phyloP scores from a whole-genome alignment of 2,329 filamentous ascomycete genomes.

The Zelopaecilomyces penicillatus region DNA sequence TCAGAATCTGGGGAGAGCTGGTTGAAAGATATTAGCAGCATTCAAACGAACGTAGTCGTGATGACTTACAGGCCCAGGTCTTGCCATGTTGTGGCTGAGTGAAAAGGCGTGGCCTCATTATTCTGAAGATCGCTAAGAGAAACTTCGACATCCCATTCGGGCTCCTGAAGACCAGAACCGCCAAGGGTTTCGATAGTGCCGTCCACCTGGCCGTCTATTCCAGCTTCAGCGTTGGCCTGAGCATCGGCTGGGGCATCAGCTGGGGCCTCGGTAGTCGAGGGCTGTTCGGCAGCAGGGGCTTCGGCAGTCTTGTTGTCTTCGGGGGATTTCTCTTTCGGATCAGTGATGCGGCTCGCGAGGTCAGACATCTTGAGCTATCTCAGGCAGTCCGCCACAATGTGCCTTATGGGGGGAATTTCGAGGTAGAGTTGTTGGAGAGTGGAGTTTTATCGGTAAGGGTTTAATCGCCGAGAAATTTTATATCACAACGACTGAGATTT shows the following conservation, averaged over 20 bases:
- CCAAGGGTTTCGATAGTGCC: constrained; percentile 27
- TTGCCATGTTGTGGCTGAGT: constrained; percentile 75
- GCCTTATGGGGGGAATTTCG: too few relatives aligned
- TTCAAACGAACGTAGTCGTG: background rate
- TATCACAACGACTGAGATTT: too few relatives aligned
- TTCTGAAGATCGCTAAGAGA: constrained; percentile 84
- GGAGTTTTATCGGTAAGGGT: too few relatives aligned
- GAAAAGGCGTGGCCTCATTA: constrained; percentile 79
- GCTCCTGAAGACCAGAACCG: constrained; percentile 56
- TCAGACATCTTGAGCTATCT: constrained; percentile 32
- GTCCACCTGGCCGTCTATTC: constrained; percentile 27
- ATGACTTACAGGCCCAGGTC: constrained; percentile 66
- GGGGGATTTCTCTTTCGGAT: constrained; percentile 27
- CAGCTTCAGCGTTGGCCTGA: constrained; percentile 13
- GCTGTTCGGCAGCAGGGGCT: constrained; percentile 13
- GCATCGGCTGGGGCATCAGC: constrained; percentile 16
- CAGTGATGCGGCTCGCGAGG: constrained; percentile 43
- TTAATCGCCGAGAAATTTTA: too few relatives aligned
- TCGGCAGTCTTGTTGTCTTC: constrained; percentile 9
- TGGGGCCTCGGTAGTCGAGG: constrained; percentile 12
- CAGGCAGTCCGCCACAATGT: too few relatives aligned
- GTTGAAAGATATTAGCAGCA: constrained; percentile 4
- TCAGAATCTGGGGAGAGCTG: constrained; percentile 51
- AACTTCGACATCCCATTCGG: constrained; percentile 82
- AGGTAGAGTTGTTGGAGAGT: too few relatives aligned